A percentile compares a stretch with the other conserved stretches of the same genome.
Conservation (phyloP, 192 early-diverging fungal genomes). For the Radiomyces spectabilis region DNA sequence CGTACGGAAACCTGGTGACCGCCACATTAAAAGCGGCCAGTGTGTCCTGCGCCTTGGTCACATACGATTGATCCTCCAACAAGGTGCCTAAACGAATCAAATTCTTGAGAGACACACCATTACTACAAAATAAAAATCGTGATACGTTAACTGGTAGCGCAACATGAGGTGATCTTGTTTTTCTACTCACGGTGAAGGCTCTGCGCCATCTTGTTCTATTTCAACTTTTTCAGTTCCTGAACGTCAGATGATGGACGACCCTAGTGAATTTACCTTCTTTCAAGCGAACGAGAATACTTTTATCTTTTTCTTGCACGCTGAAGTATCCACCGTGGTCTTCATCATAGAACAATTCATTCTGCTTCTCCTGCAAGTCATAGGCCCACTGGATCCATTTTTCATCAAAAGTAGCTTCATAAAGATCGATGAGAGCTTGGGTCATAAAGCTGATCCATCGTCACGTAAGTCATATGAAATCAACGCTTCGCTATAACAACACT, state of each 20-base stretch:
- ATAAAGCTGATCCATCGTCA: too few relatives aligned
- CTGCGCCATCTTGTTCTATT: constrained; percentile 58
- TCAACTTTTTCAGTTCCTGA: too few relatives aligned
- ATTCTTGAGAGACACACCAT: constrained; percentile 46
- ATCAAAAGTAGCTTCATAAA: constrained; percentile 46
- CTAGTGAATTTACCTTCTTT: constrained; percentile 39
- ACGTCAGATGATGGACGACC: too few relatives aligned
- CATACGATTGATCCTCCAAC: constrained; percentile 20
- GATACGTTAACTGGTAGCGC: not conserved
- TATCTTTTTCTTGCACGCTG: constrained; percentile 30
- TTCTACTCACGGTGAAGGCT: constrained; percentile 42
- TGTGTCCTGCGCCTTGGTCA: constrained; percentile 23
- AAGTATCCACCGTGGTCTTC: constrained; percentile 38
- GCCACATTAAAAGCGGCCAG: constrained; percentile 15
- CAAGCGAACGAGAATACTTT: constrained; percentile 37
- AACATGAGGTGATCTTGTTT: not conserved
- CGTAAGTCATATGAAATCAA: not conserved
- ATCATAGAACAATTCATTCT: constrained; percentile 54
- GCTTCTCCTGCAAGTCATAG: constrained; percentile 42
- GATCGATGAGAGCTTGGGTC: constrained; percentile 44
- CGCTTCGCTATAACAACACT: not conserved
- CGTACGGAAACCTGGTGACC: constrained; percentile 26
- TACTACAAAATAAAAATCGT: constrained; percentile 23
- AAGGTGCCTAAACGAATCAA: constrained; percentile 41
- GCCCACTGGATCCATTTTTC: constrained; percentile 54